Evolutionary conservation across 73 alveolate genomes (phyloP).

Genomic region (Durusdinium trenchii): DNA sequence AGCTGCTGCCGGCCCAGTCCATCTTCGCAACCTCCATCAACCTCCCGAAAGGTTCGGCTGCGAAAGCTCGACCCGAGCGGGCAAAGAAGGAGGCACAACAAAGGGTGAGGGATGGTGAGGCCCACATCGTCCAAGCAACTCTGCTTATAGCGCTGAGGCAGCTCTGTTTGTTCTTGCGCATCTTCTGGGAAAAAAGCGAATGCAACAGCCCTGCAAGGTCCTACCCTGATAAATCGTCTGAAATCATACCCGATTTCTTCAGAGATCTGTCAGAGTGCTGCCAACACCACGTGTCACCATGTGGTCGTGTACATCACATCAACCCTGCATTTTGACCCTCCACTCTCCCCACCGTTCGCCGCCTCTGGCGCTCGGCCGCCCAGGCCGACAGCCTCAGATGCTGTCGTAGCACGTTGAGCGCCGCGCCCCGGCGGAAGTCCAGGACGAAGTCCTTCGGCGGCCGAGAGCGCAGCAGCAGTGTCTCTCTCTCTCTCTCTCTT

Average conservation of each 20-base stretch:
- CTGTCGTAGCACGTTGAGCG: constrained; percentile 65
- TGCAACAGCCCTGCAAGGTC: too few relatives aligned
- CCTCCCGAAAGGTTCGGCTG: background rate
- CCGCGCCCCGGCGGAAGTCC: constrained; percentile 92
- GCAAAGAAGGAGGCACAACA: too few relatives aligned
- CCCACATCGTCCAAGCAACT: too few relatives aligned
- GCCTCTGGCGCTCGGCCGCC: constrained; percentile 40
- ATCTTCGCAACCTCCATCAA: constrained; percentile 10
- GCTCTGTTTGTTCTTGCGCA: background rate
- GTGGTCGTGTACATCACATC: background rate
- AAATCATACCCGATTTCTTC: too few relatives aligned
- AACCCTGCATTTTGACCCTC: background rate
- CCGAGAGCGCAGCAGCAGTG: background rate
- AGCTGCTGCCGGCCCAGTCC: constrained; percentile 54
- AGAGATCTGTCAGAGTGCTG: too few relatives aligned
- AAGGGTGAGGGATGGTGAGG: too few relatives aligned
- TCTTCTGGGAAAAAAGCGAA: too few relatives aligned
- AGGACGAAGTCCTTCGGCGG: constrained; percentile 59
- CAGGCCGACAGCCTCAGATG: constrained; percentile 24
- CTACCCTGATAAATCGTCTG: too few relatives aligned
- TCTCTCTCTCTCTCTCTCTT: too few relatives aligned
- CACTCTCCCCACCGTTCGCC: background rate
- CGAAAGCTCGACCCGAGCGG: too few relatives aligned
- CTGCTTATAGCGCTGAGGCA: too few relatives aligned
- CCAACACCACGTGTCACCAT: background rate